Evolutionary conservation across 305 asterid genomes (phyloP), one percentile per base, ranked within the genome.

Genomic region (Euphrasia arctica): DNA sequence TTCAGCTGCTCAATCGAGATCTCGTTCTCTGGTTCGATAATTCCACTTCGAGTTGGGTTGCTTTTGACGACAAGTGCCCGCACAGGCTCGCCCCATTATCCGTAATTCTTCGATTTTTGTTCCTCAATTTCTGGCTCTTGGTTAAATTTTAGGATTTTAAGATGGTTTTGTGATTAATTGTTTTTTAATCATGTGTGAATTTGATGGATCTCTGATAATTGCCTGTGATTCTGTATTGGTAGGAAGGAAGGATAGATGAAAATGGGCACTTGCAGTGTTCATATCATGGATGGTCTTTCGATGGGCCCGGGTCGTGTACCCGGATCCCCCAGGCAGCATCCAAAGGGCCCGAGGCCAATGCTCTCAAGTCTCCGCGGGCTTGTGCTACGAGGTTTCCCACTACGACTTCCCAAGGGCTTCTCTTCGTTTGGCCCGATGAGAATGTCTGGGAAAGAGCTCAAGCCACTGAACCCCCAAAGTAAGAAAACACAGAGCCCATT

Each of bases 221-320:
- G 48, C n/a, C n/a, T 63, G 15, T 50, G 43, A 58, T 14, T 49
- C 57, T 63, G 51, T 62, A 60, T 59, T 78, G 49, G 49, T 74
- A 90, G 97, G 99, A 94, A 76, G 99, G 99, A 59, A 90, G 99
- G 70, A 72, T 94, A 72, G 99, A 90, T 68, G 99, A 94, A 74
- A 94, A 94, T 56, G 97, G 99, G 69, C 85, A 90, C 65, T 86
- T 94, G 83, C 99, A 94, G 88, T 90, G 99, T 67, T 94, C 99
- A 4, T 94, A 94, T 56, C 99, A 94, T 47, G 97, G 99, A 9
- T 94, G 97, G 99, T 94, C 99, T 12, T 94, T 94, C 70, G 85
- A 83, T 68, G 99, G 99, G 59, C 80, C 83, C 55, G 99, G 99
- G 12, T 85, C 99, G n/a, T 94, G 99, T 80, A 78, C 91, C 28